A percentile compares a stretch with the other conserved stretches of the same genome.
Conservation (phyloP, 169 alveolate species). For the Cryptosporidium bovis region DNA sequence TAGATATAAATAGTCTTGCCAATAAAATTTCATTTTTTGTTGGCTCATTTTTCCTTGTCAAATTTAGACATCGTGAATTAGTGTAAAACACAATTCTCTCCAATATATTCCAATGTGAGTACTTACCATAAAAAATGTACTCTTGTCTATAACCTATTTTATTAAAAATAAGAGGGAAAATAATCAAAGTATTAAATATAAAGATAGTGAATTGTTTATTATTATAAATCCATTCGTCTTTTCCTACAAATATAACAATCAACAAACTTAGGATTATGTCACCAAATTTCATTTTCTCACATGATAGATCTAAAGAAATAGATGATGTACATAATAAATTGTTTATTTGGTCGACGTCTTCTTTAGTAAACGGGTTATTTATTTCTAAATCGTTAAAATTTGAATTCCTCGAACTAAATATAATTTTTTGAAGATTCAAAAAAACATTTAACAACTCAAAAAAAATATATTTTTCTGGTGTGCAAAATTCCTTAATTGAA, state of each 20-base stretch:
- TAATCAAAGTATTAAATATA: neutral
- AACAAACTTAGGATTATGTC: neutral
- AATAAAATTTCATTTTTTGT: constrained; percentile 23
- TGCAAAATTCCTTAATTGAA: neutral
- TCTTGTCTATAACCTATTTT: constrained; percentile 20
- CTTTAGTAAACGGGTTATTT: neutral
- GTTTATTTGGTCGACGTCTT: too few relatives aligned
- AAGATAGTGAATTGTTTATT: constrained; percentile 7
- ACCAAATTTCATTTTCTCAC: neutral
- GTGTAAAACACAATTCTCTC: constrained; percentile 24
- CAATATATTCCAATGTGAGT: constrained; percentile 31
- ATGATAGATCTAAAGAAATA: neutral
- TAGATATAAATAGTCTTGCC: constrained; percentile 38
- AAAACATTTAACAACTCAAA: neutral
- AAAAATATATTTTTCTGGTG: constrained; percentile 23
- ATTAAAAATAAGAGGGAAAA: constrained; percentile 26
- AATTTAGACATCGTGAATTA: constrained; percentile 3
- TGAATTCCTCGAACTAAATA: neutral
- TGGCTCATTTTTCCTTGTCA: neutral
- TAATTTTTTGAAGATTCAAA: neutral
- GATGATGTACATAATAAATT: too few relatives aligned
- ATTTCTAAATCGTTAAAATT: neutral
- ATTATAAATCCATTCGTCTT: neutral
- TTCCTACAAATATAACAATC: neutral
- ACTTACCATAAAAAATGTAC: neutral